Conservation (phyloP, 2,329 filamentous ascomycete species). For the Neurospora sp. region DNA sequence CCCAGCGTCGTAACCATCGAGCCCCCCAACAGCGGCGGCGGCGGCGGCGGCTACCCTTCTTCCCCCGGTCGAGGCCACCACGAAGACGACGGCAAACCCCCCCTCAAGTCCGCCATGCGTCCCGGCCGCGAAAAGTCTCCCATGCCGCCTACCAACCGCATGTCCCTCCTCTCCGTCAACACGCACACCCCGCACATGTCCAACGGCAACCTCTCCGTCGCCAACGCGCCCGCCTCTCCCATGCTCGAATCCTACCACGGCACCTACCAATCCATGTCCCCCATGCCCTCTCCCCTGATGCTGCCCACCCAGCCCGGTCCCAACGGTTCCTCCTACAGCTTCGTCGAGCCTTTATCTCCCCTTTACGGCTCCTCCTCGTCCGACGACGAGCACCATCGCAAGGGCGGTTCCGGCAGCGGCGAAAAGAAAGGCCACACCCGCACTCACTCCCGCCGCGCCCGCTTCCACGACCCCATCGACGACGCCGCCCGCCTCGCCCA, state of each 20-base stretch:
- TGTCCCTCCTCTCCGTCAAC: constrained; percentile 44
- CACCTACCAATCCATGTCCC: constrained; percentile 88
- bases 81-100: constrained; percentile 7
- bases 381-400: constrained; percentile 29
- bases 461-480: constrained; percentile 78
- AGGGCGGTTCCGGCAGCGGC: constrained; percentile 10
- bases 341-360: constrained; percentile 42
- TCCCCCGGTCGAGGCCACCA: background rate
- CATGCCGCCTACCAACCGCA: constrained; percentile 37
- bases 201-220: constrained; percentile 32
- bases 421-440: constrained; percentile 25
- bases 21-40: constrained; percentile 19
- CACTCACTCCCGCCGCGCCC: constrained; percentile 43
- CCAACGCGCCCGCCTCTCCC: constrained; percentile 65
- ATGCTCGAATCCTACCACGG: constrained; percentile 87
- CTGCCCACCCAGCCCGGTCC: constrained; percentile 38
- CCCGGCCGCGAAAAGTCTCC: constrained; percentile 33
- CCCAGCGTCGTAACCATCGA: constrained; percentile 34
- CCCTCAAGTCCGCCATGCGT: constrained; percentile 25
- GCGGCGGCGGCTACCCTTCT: constrained; percentile 24
- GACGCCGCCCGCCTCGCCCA: constrained; percentile 69
- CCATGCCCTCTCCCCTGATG: constrained; percentile 79
- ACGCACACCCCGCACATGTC: constrained; percentile 29
- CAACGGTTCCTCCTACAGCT: constrained; percentile 18
- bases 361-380: constrained; percentile 31